Base-by-base conservation (phyloP, 805 yeast species). In the Yarrowia deformans region DNA sequence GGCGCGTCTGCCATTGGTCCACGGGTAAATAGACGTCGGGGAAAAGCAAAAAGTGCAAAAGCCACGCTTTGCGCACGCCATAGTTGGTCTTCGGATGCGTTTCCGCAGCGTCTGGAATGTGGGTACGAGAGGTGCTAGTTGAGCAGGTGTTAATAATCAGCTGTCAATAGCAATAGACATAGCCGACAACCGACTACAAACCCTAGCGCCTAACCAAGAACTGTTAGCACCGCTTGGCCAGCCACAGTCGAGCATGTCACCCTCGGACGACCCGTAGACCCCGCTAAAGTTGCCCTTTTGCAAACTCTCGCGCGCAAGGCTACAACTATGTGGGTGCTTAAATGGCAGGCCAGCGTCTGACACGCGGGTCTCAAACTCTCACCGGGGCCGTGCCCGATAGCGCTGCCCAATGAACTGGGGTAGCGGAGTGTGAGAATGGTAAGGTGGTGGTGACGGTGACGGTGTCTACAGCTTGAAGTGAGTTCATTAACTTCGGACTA, bases 371-470 rank as follows among this genome's bases (percentile, higher is more conserved):
- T 13, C 60, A 54, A 54, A 54, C 60, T 39, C 45, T 54, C 45
- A 8, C 19, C 34, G 19, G 60, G 60, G 60, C 60, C 60, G 60
- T 54, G 60, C 60, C 29, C 60, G 60, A 54, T 54, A 54, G 45
- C 60, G 60, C 34, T 13, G 32, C 3, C 42, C 42, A 19, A 52
- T 35, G 29, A 16, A 13, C 7, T 8, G 48, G 40, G 55, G 39
- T n/a, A 23, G 29, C 29, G 29, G 29, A 4, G 29, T 23, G 4
- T 23, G 29, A 23, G 29, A 23, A n/a, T n/a, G n/a, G n/a, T n/a
- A n/a, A n/a, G n/a, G n/a, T n/a, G n/a, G n/a, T n/a, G n/a, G n/a
- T n/a, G n/a, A n/a, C n/a, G n/a, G n/a, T n/a, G n/a, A n/a, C n/a
- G n/a, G n/a, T 23, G 29, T 23, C 4, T 23, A 23, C 3, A 23